Evolutionary conservation across 2,329 filamentous ascomycete species (phyloP).

Genomic region (Rhytidhysteron rufulum): DNA sequence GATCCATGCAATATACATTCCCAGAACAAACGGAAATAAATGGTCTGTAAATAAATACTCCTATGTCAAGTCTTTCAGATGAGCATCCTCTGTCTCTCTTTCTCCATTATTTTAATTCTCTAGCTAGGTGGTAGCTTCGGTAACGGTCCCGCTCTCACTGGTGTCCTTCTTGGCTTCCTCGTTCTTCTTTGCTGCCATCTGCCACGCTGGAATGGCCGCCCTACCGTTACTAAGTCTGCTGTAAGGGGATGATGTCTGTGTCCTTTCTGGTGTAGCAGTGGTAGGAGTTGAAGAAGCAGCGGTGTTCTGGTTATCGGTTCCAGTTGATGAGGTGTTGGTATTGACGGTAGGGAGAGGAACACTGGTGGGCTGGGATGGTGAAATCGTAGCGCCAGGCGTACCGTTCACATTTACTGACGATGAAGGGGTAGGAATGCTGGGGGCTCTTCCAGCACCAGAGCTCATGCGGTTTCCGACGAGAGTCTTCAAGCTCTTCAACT

Average conservation of each 20-base stretch:
- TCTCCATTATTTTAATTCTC: too few species aligned
- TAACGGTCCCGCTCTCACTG: constrained; percentile 33
- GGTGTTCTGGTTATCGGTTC: constrained; percentile 18
- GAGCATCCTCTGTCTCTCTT: too few species aligned
- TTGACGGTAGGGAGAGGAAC: constrained; percentile 18
- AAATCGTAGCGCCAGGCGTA: constrained; percentile 16
- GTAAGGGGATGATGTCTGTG: constrained; percentile 24
- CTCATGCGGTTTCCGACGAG: constrained; percentile 65
- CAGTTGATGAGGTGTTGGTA: constrained; percentile 10
- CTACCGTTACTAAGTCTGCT: constrained; percentile 29
- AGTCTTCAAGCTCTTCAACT: constrained; percentile 89
- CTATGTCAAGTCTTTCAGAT: too few species aligned
- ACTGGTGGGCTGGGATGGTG: constrained; percentile 12
- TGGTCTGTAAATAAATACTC: too few species aligned
- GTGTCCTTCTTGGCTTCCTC: constrained; percentile 44
- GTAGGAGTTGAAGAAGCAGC: constrained; percentile 11
- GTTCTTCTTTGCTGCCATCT: constrained; percentile 47
- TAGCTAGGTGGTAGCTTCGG: constrained; percentile 26
- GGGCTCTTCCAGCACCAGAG: constrained; percentile 23
- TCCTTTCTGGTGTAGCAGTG: constrained; percentile 21
- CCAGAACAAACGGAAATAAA: too few species aligned
- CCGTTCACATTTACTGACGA: constrained; percentile 25
- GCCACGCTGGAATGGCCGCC: constrained; percentile 52
- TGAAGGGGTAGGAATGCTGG: constrained; percentile 8
- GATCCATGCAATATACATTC: too few species aligned